Percentiles rank a stretch among this genome's conserved stretches.
These are phyloP conservation scores for Colletotrichum costaricense DNA, from an alignment of 2,329 filamentous ascomycete species.

Conservation along the genomic window DNA sequence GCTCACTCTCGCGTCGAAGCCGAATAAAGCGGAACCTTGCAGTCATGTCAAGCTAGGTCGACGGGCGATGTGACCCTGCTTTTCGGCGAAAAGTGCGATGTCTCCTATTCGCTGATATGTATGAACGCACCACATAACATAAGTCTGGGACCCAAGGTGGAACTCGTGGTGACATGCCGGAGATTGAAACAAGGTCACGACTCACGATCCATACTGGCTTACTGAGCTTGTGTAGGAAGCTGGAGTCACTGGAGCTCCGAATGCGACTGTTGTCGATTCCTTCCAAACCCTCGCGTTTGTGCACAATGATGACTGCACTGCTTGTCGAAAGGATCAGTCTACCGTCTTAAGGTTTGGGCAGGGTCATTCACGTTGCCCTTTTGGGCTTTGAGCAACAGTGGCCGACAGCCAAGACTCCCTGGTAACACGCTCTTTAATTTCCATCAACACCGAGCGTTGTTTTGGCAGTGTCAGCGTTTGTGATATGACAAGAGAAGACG, in stretches of 20 bases:
- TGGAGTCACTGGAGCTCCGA: not conserved
- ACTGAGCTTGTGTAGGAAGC: not conserved
- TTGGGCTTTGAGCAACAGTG: not conserved
- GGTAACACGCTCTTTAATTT: not conserved
- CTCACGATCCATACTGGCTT: not conserved
- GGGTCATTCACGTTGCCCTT: not conserved
- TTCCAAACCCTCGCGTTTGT: not conserved
- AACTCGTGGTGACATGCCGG: not conserved
- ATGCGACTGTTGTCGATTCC: not conserved
- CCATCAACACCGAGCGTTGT: not conserved
- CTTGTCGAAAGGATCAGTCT: not conserved
- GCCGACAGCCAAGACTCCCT: not conserved
- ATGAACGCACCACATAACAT: not conserved
- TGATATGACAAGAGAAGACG: not conserved
- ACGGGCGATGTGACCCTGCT: not conserved
- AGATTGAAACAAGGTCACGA: not conserved
- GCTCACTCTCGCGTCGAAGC: not conserved
- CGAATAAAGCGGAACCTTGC: not conserved
- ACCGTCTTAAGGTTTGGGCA: not conserved
- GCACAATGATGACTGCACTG: not conserved
- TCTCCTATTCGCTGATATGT: not conserved
- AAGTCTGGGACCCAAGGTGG: not conserved
- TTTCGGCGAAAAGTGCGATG: not conserved
- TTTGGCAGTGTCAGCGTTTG: not conserved
- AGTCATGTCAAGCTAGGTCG: not conserved